Evolutionary conservation across 2,329 filamentous ascomycete genomes (phyloP).

Genomic region (Trichoderma atrobrunneum): DNA sequence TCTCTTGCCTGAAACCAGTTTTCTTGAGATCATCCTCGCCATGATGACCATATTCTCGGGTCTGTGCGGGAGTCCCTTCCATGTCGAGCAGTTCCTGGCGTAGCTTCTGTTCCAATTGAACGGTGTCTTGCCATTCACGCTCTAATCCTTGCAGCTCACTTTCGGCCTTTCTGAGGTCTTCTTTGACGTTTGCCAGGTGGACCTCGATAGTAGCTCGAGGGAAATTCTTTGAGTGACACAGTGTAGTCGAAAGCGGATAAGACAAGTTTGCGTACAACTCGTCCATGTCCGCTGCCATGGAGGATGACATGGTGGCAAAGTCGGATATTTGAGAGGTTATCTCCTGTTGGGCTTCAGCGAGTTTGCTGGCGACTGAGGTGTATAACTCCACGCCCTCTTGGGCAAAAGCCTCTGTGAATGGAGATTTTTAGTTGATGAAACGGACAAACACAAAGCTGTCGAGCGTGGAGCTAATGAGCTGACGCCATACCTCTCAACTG

Average conservation of each 20-base stretch:
- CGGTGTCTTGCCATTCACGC: conserved; percentile 23
- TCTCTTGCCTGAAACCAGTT: conserved; percentile 25
- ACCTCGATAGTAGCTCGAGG: conserved; percentile 27
- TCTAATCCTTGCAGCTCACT: conserved; percentile 25
- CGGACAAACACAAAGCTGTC: background rate
- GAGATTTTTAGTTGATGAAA: background rate
- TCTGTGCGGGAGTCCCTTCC: background rate
- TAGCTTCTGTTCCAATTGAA: background rate
- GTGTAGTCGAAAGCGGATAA: conserved; percentile 32
- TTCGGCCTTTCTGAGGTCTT: conserved; percentile 25
- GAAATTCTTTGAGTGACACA: conserved; percentile 28
- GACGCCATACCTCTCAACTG: conserved; percentile 24
- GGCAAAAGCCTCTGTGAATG: conserved; percentile 26
- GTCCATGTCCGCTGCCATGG: conserved; percentile 21
- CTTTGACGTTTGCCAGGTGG: conserved; percentile 28
- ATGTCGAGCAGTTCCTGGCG: background rate
- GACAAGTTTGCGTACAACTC: conserved; percentile 33
- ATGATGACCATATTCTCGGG: background rate
- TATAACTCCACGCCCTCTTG: conserved; percentile 26
- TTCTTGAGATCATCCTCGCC: background rate
- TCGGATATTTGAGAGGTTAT: conserved; percentile 24
- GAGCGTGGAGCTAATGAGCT: background rate
- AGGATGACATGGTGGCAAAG: conserved; percentile 24
- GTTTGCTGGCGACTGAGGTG: conserved; percentile 21
- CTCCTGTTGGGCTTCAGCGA: conserved; percentile 26